Conservation (phyloP, 1,284 basidiomycete species). For the Puccinia triticina region DNA sequence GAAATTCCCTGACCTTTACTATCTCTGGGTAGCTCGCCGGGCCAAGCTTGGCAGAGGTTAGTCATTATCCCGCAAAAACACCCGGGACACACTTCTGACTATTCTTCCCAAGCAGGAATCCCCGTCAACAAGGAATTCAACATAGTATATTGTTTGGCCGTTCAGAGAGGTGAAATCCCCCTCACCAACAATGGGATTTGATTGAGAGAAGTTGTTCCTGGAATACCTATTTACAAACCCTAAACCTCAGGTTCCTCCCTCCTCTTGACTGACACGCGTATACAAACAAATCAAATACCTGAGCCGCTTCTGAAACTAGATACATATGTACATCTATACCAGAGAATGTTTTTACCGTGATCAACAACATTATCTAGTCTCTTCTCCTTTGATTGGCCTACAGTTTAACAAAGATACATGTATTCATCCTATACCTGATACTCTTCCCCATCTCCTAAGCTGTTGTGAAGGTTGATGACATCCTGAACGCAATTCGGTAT, state of each 20-base stretch:
- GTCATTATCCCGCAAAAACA: neutral
- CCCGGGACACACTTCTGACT: neutral
- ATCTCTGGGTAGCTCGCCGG: neutral
- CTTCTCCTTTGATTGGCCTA: neutral
- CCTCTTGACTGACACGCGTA: neutral
- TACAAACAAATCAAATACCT: neutral
- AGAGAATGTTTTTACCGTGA: neutral
- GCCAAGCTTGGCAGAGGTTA: conserved; percentile 16
- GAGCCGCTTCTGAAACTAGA: neutral
- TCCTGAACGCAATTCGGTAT: neutral
- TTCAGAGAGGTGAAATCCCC: neutral
- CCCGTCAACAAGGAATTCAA: neutral
- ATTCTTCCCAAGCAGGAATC: neutral
- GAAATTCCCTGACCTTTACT: neutral
- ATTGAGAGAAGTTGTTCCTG: neutral
- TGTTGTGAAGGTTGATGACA: neutral
- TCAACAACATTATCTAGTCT: neutral
- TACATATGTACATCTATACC: neutral
- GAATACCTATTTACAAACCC: neutral
- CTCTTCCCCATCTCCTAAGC: neutral
- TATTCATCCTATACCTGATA: neutral
- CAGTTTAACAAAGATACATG: neutral
- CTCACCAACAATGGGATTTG: neutral
- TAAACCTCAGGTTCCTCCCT: neutral
- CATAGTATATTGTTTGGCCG: conserved; percentile 3